Conservation (phyloP, 1,284 basidiomycete genomes). For the Bjerkandera adusta region DNA sequence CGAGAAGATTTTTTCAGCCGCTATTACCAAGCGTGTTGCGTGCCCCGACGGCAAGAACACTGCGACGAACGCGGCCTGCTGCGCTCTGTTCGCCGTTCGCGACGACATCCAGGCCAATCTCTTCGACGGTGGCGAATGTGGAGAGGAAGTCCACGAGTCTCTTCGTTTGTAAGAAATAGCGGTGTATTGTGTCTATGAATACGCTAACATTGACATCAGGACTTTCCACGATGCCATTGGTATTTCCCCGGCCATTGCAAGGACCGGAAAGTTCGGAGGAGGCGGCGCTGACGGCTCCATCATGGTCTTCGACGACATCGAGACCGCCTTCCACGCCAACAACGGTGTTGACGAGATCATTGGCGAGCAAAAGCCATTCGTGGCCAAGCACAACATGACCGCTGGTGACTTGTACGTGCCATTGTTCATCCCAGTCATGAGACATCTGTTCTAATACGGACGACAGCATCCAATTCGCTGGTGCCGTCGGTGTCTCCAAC, state of each 20-base stretch:
- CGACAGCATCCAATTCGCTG: conserved; percentile 27
- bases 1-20: conserved; percentile 19
- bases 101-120: conserved; percentile 38
- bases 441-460: background rate
- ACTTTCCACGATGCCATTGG: conserved; percentile 47
- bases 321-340: conserved; percentile 25
- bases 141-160: conserved; percentile 42
- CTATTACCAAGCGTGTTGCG: conserved; percentile 29
- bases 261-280: conserved; percentile 17
- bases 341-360: conserved; percentile 26
- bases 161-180: conserved; percentile 29
- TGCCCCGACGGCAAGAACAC: conserved; percentile 35
- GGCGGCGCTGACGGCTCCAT: conserved; percentile 32
- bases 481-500: conserved; percentile 24
- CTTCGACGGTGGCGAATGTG: conserved; percentile 40
- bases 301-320: conserved; percentile 19
- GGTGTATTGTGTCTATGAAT: background rate
- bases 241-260: conserved; percentile 28
- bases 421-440: background rate
- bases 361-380: conserved; percentile 19
- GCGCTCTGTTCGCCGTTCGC: conserved; percentile 35
- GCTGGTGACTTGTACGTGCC: conserved; percentile 26
- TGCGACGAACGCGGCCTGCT: conserved; percentile 37
- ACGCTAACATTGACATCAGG: conserved; percentile 1
- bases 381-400: conserved; percentile 22